Conservation (phyloP, 1,139 yeast genomes). For the Candida sp. region DNA sequence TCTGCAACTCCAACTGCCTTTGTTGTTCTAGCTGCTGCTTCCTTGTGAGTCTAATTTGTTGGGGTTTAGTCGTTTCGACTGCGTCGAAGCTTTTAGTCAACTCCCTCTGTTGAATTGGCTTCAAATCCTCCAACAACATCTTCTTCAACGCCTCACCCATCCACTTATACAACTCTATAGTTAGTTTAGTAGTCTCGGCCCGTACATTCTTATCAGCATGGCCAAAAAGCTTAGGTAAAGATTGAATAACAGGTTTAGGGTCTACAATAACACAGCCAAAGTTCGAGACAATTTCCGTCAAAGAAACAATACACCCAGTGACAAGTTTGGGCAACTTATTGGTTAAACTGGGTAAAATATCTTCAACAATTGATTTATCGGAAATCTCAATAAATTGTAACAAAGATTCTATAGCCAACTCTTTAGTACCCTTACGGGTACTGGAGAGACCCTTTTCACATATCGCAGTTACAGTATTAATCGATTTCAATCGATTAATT, state of each 20-base stretch:
- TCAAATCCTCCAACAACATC: conserved; percentile 64
- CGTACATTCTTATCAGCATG: conserved; percentile 91
- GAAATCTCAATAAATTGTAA: conserved; percentile 58
- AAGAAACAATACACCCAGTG: conserved; percentile 59
- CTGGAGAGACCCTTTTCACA: conserved; percentile 74
- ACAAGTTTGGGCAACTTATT: conserved; percentile 79
- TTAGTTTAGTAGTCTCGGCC: conserved; percentile 67
- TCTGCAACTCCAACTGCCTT: conserved; percentile 16
- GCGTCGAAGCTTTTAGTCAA: conserved; percentile 67
- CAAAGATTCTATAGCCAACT: conserved; percentile 60
- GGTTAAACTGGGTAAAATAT: conserved; percentile 56
- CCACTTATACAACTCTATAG: conserved; percentile 75
- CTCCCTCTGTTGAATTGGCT: conserved; percentile 92
- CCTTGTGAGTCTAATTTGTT: conserved; percentile 55
- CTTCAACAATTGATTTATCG: conserved; percentile 66
- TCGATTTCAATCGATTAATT: conserved; percentile 31
- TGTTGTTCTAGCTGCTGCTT: conserved; percentile 32
- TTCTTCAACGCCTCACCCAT: conserved; percentile 64
- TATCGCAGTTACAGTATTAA: conserved; percentile 51
- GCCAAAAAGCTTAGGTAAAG: conserved; percentile 66
- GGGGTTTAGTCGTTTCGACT: conserved; percentile 40
- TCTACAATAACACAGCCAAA: conserved; percentile 73
- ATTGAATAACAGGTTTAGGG: conserved; percentile 58
- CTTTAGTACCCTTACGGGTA: conserved; percentile 80
- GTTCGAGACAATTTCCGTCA: conserved; percentile 51